Evolutionary conservation across 495 filamentous ascomycete genomes (phyloP).

Genomic region (Aspergillus biplanus): DNA sequence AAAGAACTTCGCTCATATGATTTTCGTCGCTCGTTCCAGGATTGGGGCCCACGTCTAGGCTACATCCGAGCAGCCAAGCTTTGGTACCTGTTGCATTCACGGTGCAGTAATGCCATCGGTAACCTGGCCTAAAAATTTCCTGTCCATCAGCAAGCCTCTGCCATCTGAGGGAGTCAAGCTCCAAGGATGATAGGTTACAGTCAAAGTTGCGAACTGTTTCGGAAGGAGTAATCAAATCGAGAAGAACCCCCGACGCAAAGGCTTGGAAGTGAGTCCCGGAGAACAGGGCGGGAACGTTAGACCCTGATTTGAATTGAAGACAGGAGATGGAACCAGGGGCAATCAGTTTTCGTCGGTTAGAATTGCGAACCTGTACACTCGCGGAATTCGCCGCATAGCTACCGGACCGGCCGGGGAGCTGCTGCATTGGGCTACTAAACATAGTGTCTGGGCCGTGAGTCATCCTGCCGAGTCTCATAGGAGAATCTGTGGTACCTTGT

Average conservation of each 20-base stretch:
- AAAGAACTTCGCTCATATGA: constrained; percentile 89
- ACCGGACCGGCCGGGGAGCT: constrained; percentile 58
- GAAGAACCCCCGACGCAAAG: constrained; percentile 87
- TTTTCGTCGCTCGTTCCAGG: constrained; percentile 71
- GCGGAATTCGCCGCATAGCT: constrained; percentile 90
- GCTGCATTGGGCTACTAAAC: constrained; percentile 44
- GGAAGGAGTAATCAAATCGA: constrained; percentile 93
- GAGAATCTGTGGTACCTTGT: constrained; percentile 64
- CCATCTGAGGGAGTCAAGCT: constrained; percentile 85
- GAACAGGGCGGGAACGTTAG: constrained; percentile 83
- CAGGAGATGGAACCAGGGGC: constrained; percentile 90
- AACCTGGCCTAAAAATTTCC: constrained; percentile 85
- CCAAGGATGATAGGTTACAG: constrained; percentile 85
- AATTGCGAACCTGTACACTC: constrained; percentile 78
- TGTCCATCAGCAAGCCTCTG: constrained; percentile 90
- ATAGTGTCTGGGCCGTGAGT: constrained; percentile 51
- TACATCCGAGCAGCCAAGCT: constrained; percentile 93
- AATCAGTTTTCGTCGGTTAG: constrained; percentile 68
- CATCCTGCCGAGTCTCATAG: constrained; percentile 30
- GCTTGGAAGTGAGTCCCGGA: constrained; percentile 93
- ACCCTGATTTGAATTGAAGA: constrained; percentile 84
- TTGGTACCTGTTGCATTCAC: constrained; percentile 92
- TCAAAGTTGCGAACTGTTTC: constrained; percentile 81
- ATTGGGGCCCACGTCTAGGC: constrained; percentile 62
- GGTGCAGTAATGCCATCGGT: constrained; percentile 96